These are phyloP conservation scores for Gnaphalium uliginosum DNA, from an alignment of 129 eudicot species.

Conservation along the genomic window DNA sequence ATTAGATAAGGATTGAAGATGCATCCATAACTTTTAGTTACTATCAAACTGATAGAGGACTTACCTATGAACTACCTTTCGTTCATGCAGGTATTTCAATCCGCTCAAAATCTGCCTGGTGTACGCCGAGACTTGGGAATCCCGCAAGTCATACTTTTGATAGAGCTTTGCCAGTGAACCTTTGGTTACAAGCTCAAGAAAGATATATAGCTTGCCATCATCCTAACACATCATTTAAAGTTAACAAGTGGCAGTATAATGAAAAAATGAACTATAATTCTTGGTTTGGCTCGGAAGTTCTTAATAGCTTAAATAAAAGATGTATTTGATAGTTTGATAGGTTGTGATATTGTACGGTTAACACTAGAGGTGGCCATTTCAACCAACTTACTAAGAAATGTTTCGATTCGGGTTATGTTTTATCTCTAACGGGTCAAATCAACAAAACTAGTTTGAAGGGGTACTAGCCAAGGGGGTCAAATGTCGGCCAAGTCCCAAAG, in stretches of 20 bases:
- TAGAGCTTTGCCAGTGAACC: conserved; percentile 84
- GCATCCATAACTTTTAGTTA: neutral
- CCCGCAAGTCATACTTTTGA: conserved; percentile 61
- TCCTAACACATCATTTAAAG: conserved; percentile 46
- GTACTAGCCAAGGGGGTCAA: neutral
- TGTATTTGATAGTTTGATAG: neutral
- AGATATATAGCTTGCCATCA: conserved; percentile 71
- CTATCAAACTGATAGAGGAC: conserved; percentile 5
- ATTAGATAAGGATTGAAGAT: neutral
- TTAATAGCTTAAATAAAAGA: conserved; percentile 1
- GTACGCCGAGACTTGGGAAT: conserved; percentile 76
- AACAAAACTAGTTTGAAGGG: neutral
- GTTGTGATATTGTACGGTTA: neutral
- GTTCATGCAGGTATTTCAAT: conserved; percentile 67
- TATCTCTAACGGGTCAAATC: neutral
- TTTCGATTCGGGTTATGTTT: neutral
- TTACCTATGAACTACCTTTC: conserved; percentile 84
- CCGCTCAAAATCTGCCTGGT: conserved; percentile 87
- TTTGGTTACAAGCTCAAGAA: conserved; percentile 82
- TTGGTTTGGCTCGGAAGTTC: neutral
- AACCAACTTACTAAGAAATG: neutral
- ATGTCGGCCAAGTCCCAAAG: neutral
- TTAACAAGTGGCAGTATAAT: conserved; percentile 5
- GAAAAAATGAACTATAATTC: neutral
- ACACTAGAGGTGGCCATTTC: neutral